Conservation (phyloP, 2,329 filamentous ascomycete species). For the Pseudogymnoascus sp. region DNA sequence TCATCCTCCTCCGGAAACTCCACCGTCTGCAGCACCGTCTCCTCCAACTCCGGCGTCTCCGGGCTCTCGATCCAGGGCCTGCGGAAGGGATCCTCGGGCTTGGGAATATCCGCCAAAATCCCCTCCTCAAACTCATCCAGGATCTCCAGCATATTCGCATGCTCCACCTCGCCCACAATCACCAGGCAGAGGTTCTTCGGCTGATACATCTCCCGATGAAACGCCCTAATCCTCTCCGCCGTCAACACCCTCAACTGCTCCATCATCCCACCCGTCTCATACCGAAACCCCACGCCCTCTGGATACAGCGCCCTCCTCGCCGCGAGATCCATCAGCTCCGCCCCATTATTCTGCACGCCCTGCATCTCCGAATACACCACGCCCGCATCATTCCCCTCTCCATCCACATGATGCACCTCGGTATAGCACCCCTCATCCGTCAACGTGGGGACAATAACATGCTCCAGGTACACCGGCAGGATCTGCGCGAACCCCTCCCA, state of each 20-base stretch:
- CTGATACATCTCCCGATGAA: constrained; percentile 96
- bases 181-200: constrained; percentile 89
- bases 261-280: constrained; percentile 97
- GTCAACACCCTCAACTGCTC: constrained; percentile 81
- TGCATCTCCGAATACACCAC: constrained; percentile 99
- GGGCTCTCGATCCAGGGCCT: constrained; percentile 83
- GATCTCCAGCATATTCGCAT: constrained; percentile 69
- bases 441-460: constrained; percentile 82
- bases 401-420: constrained; percentile 93
- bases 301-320: constrained; percentile 79
- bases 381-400: constrained; percentile 86
- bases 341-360: constrained; percentile 76
- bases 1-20: constrained; percentile 97
- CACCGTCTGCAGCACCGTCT: constrained; percentile 68
- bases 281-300: constrained; percentile 83
- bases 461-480: constrained; percentile 88
- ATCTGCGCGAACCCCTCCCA: constrained; percentile 97
- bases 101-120: constrained; percentile 74
- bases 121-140: constrained; percentile 83
- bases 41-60: constrained; percentile 63
- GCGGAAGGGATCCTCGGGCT: constrained; percentile 62
- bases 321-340: constrained; percentile 80
- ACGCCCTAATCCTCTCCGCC: constrained; percentile 83
- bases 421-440: constrained; percentile 91
- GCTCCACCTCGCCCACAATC: constrained; percentile 85